A percentile compares a stretch with the other conserved stretches of the same genome.
phyloP scores from a whole-genome alignment of 106 monocot genomes.

The Dioscorea alata region DNA sequence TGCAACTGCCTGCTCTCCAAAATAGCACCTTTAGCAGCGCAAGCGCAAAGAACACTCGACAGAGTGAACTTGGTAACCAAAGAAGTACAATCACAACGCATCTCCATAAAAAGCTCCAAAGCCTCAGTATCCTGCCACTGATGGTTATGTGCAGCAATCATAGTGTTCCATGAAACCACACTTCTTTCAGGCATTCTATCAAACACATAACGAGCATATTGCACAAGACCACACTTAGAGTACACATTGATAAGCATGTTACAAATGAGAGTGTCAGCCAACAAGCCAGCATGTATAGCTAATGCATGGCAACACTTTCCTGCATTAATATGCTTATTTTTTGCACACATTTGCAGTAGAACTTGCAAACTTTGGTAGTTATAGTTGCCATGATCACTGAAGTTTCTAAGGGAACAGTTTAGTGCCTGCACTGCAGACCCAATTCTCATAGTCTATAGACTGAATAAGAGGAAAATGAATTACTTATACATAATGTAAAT shows the following conservation, averaged over 20 bases:
- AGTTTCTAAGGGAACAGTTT: too few species aligned
- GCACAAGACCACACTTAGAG: conserved; percentile 27
- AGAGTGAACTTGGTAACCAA: conserved; percentile 50
- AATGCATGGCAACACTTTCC: conserved; percentile 57
- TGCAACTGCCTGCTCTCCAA: conserved; percentile 47
- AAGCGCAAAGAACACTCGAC: conserved; percentile 50
- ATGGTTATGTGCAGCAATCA: conserved; percentile 33
- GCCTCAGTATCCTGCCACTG: conserved; percentile 17
- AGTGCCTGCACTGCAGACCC: too few species aligned
- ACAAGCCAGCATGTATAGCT: conserved; percentile 36
- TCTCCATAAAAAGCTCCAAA: conserved; percentile 25
- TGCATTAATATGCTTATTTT: conserved; percentile 5
- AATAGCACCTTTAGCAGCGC: conserved; percentile 25
- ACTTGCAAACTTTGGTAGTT: conserved; percentile 13
- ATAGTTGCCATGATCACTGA: too few species aligned
- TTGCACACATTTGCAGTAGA: conserved; percentile 46
- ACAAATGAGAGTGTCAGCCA: conserved; percentile 32
- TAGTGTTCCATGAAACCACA: conserved; percentile 54
- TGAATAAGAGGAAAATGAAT: too few species aligned
- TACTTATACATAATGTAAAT: too few species aligned
- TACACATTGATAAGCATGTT: conserved; percentile 61
- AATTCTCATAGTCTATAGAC: too few species aligned
- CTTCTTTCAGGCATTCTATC: conserved; percentile 33
- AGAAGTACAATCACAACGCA: conserved; percentile 18
- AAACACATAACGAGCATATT: conserved; percentile 32